Percentiles rank a stretch among this genome's conserved stretches.
phyloP scores from a whole-genome alignment of 352 stramenopile genomes.

The Aphanomyces astaci region DNA sequence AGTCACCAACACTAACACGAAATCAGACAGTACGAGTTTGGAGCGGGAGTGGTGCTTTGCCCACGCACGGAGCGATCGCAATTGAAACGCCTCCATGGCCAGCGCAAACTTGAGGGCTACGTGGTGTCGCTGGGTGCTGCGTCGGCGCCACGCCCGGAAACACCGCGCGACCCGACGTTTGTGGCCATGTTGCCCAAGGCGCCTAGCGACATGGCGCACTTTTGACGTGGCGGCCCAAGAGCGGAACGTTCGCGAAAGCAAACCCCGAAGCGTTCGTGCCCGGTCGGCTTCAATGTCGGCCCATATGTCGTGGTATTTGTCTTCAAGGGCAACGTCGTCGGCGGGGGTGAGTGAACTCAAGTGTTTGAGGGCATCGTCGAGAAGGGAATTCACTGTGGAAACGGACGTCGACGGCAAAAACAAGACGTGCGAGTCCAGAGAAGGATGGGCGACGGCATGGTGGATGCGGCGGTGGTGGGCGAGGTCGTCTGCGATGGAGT shows the following conservation, averaged over 20 bases:
- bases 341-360: neutral
- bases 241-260: neutral
- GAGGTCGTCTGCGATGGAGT: slow-evolving; percentile 2
- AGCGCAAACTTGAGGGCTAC: neutral
- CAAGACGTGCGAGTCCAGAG: neutral
- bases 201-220: neutral
- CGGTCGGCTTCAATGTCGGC: slow-evolving; percentile 3
- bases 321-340: neutral
- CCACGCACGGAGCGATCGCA: neutral
- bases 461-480: neutral
- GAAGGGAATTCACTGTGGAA: slow-evolving; percentile 2
- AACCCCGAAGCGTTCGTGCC: neutral
- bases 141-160: slow-evolving; percentile 1
- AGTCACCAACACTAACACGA: too few species aligned
- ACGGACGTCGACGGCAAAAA: neutral
- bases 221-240: neutral
- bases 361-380: slow-evolving; percentile 1
- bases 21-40: neutral
- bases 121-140: neutral
- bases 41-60: neutral
- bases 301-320: slow-evolving; percentile 21
- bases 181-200: neutral
- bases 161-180: neutral
- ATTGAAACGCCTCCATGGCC: neutral
- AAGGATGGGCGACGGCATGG: neutral